Percentiles rank a stretch among this genome's conserved stretches.
phyloP scores from a whole-genome alignment of 2,329 filamentous ascomycete genomes.

The Neopestalotiopsis sp. region DNA sequence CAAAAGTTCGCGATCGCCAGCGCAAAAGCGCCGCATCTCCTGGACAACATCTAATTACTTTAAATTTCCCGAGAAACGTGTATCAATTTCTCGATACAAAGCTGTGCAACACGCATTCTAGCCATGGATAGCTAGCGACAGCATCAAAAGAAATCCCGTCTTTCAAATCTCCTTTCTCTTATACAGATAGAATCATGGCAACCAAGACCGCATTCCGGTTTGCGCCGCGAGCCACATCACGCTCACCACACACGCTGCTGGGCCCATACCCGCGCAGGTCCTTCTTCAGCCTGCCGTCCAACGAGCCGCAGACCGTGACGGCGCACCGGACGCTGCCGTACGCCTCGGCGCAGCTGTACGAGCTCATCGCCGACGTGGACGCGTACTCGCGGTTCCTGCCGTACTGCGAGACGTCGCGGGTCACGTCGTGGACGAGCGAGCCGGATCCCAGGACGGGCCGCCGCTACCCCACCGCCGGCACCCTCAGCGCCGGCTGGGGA shows the following conservation, averaged over 20 bases:
- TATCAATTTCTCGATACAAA: not conserved
- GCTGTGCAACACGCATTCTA: not conserved
- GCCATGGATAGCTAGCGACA: constrained; percentile 6
- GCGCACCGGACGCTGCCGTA: constrained; percentile 81
- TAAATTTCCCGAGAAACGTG: not conserved
- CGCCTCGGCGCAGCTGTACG: constrained; percentile 72
- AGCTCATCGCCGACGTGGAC: constrained; percentile 85
- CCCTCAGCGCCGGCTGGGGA: constrained; percentile 85
- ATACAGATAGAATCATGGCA: constrained; percentile 5
- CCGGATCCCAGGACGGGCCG: constrained; percentile 35
- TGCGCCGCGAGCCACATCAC: constrained; percentile 21
- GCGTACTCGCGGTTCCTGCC: constrained; percentile 89
- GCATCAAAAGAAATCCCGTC: not conserved
- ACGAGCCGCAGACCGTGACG: constrained; percentile 64
- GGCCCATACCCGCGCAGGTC: constrained; percentile 5
- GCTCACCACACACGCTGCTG: not conserved
- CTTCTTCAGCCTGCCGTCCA: constrained; percentile 21
- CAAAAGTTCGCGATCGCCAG: not conserved
- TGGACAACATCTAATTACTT: not conserved
- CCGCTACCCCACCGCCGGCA: constrained; percentile 74
- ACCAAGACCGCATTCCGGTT: constrained; percentile 9
- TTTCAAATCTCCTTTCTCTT: not conserved
- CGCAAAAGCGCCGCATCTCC: not conserved
- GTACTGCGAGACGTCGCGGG: constrained; percentile 79
- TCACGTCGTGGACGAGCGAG: constrained; percentile 73